Evolutionary conservation across 2,329 filamentous ascomycete species (phyloP), one percentile per base, ranked within the genome.

Genomic region (Paraconiothyrium brasiliense): DNA sequence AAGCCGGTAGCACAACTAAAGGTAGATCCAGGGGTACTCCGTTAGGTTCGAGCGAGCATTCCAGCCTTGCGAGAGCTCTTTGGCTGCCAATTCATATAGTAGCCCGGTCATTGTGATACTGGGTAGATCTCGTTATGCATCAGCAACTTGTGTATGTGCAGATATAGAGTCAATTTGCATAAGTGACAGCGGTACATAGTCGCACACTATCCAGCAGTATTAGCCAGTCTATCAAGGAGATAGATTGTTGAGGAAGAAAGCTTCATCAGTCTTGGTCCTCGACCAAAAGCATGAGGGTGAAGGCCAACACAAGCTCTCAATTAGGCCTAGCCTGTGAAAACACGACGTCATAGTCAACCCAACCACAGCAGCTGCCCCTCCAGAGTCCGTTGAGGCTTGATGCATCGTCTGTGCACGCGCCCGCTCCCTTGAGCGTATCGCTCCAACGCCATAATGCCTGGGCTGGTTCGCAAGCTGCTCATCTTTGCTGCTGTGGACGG

Each of bases 401-500:
- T n/a, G 51, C 11, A n/a, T 32, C 51, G 11, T 14, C 13, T 43
- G 16, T 43, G 11, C 27, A 27, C 20, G 34, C 39, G 39, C 48
- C 39, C 39, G 54, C 54, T 30, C n/a, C 54, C 41, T 27, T 48
- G 32, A 57, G 39, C n/a, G 44, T 13, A n/a, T 22, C n/a, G 35
- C 44, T 47, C 39, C 32, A 24, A 50, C 27, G 55, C 57, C 54
- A 55, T 8, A 34, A 95, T 96, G 93, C 90, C 92, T 59, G 85
- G 86, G 67, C 82, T 97, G 63, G 89, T 91, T 61, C 90, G 92
- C 76, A 96, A 95, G 80, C 82, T 97, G 58, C 76, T 93, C 67
- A 88, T 97, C 68, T 90, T 90, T 78, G 92, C 93, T 58, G 89
- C 92, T 30, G 87, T 90, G 57, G 93, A 97, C 73, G 93, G 93